Percentiles rank a stretch among this genome's conserved stretches.
phyloP scores from a whole-genome alignment of 2,329 filamentous ascomycete genomes.

The Talaromyces albobiverticillius region DNA sequence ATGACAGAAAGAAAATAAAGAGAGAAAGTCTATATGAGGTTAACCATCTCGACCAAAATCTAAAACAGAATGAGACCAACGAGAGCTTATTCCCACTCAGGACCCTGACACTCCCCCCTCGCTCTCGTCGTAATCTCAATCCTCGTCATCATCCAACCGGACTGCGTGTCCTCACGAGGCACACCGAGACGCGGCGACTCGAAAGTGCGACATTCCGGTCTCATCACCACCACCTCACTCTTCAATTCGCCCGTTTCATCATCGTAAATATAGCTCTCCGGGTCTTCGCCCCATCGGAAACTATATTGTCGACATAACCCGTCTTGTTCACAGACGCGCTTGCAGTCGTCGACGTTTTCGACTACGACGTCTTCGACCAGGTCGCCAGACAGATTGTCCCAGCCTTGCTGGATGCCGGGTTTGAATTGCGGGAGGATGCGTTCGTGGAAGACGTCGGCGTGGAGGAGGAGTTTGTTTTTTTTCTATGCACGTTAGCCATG shows the following conservation, averaged over 20 bases:
- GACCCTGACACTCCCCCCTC: constrained; percentile 29
- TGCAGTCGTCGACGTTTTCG: constrained; percentile 30
- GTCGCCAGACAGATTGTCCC: constrained; percentile 34
- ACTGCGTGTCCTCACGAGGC: constrained; percentile 21
- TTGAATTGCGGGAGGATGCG: constrained; percentile 32
- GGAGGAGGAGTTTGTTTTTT: constrained; percentile 29
- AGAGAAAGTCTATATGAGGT: too few species aligned
- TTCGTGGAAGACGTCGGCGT: constrained; percentile 37
- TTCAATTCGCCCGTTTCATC: not conserved
- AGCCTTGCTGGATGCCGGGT: constrained; percentile 24
- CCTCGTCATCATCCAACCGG: constrained; percentile 31
- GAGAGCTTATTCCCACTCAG: constrained; percentile 48
- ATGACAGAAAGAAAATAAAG: too few species aligned
- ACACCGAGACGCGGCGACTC: constrained; percentile 30
- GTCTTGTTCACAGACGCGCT: constrained; percentile 24
- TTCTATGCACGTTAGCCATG: constrained; percentile 18
- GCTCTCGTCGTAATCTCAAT: constrained; percentile 18
- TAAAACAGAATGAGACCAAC: not conserved
- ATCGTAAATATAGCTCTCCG: not conserved
- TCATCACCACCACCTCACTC: not conserved
- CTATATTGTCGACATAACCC: constrained; percentile 29
- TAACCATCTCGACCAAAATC: too few species aligned
- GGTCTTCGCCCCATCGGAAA: constrained; percentile 25
- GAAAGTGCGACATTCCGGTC: constrained; percentile 27
- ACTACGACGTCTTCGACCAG: constrained; percentile 27